Evolutionary conservation across 495 filamentous ascomycete genomes (phyloP), one percentile per base, ranked within the genome.

Genomic region (Ascobolus immersus): DNA sequence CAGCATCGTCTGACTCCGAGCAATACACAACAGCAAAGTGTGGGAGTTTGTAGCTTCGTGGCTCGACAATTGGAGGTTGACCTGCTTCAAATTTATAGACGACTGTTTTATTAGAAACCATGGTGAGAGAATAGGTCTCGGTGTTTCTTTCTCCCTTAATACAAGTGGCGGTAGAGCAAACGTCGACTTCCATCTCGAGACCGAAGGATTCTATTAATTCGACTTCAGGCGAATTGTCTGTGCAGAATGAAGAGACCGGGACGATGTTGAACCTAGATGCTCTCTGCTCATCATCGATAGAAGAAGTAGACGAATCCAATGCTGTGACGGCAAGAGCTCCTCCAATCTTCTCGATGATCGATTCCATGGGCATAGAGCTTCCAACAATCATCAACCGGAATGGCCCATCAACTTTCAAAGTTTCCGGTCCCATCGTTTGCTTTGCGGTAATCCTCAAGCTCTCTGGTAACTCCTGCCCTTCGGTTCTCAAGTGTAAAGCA

Each of bases 311-410:
- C 5, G 51, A 43, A 33, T 48, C 48, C 21, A 60, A 58, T 39
- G 59, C 58, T 12, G 63, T 59, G 13, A 64, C 60, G 22, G 47
- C 47, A 30, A 69, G 43, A 28, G 75, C 71, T 39, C 65, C 66
- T 12, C 66, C 73, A 30, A 80, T 59, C 51, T 81, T 81, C 45
- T 72, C 64, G n/a, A 77, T 58, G 38, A 81, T 75, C 21, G 67
- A 63, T 35, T 71, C 63, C 36, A 71, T 67, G 17, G 61, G 65
- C 4, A 61, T 61, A 0, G 66, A 44, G 32, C 62, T 63, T 11
- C 75, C 75, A 17, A 75, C 53, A 36, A 77, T 80, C 3, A 80
- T 55, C 17, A 81, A 58, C 19, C 71, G 61, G 32, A 77, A 69
- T 4, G 74, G 70, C 39, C 69, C 69, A 14, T 68, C 56, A 22